phyloP scores from a whole-genome alignment of 345 rosid genomes.

The Citrus sp. region DNA sequence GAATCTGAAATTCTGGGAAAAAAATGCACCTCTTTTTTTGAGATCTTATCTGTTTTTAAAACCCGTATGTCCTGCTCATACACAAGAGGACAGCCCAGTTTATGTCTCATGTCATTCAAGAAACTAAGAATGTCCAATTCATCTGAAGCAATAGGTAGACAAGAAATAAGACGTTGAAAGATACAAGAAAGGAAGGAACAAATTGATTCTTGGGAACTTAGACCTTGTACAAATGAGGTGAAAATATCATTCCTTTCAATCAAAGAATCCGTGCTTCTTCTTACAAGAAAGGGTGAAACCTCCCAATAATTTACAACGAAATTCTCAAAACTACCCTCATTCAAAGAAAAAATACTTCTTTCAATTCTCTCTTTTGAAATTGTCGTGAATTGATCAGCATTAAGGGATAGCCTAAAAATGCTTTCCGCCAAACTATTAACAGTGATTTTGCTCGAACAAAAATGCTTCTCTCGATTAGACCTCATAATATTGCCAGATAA shows the following conservation, averaged over 20 bases:
- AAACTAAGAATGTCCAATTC: constrained; percentile 46
- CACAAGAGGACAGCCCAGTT: constrained; percentile 44
- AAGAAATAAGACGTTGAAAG: constrained; percentile 38
- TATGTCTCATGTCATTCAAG: constrained; percentile 39
- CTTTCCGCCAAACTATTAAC: constrained; percentile 45
- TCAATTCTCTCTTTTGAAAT: constrained; percentile 18
- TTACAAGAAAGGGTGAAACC: constrained; percentile 34
- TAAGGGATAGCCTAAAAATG: constrained; percentile 48
- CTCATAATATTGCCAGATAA: constrained; percentile 17
- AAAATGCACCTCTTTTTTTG: constrained; percentile 40
- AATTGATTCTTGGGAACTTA: constrained; percentile 18
- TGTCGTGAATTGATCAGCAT: constrained; percentile 3
- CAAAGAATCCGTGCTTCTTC: constrained; percentile 19
- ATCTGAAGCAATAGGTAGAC: constrained; percentile 54
- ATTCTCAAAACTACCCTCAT: constrained; percentile 28
- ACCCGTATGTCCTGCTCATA: constrained; percentile 56
- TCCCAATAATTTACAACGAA: constrained; percentile 48
- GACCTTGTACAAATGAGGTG: constrained; percentile 23
- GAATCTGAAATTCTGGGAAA: constrained; percentile 19
- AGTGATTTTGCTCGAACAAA: constrained; percentile 25
- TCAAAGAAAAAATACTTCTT: constrained; percentile 36
- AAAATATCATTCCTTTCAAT: constrained; percentile 28
- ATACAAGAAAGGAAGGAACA: constrained; percentile 32
- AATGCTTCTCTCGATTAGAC: constrained; percentile 7
- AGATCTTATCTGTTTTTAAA: constrained; percentile 38